phyloP scores from a whole-genome alignment of 352 stramenopile species.

The Pythium sukuiense region DNA sequence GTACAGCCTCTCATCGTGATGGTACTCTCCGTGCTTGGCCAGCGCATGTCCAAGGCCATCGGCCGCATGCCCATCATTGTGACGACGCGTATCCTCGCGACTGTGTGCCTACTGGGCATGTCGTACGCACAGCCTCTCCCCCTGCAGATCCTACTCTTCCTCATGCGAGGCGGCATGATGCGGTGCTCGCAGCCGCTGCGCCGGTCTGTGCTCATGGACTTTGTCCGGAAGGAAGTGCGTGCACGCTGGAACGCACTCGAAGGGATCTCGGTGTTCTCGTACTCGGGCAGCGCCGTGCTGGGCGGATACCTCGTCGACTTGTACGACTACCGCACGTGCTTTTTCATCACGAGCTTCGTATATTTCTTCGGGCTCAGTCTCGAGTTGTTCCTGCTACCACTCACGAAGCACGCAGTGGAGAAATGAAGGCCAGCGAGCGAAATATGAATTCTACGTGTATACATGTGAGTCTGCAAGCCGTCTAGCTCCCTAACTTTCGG shows the following conservation, averaged over 20 bases:
- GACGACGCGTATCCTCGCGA: constrained; percentile 54
- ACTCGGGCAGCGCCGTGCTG: constrained; percentile 75
- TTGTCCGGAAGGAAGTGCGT: constrained; percentile 68
- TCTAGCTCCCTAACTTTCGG: no score
- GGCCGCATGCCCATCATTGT: constrained; percentile 79
- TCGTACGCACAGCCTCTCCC: constrained; percentile 54
- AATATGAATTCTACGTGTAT: background rate
- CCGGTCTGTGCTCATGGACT: constrained; percentile 83
- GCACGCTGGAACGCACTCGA: constrained; percentile 81
- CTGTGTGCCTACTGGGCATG: constrained; percentile 69
- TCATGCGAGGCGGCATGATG: constrained; percentile 82
- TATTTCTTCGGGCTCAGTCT: constrained; percentile 61
- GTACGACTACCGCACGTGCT: constrained; percentile 79
- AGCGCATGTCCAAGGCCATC: constrained; percentile 48
- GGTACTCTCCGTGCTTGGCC: constrained; percentile 51
- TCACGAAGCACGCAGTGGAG: constrained; percentile 65
- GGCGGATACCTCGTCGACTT: constrained; percentile 76
- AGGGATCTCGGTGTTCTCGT: constrained; percentile 77
- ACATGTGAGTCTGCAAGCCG: no score
- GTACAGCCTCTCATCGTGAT: constrained; percentile 70
- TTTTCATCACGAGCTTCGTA: constrained; percentile 75
- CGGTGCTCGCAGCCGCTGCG: constrained; percentile 81
- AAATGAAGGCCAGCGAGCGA: constrained; percentile 4
- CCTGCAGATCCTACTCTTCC: constrained; percentile 70
- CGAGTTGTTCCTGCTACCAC: constrained; percentile 67